phyloP scores from a whole-genome alignment of 1,284 basidiomycete species.

The Cryptococcus jaspeensis region DNA sequence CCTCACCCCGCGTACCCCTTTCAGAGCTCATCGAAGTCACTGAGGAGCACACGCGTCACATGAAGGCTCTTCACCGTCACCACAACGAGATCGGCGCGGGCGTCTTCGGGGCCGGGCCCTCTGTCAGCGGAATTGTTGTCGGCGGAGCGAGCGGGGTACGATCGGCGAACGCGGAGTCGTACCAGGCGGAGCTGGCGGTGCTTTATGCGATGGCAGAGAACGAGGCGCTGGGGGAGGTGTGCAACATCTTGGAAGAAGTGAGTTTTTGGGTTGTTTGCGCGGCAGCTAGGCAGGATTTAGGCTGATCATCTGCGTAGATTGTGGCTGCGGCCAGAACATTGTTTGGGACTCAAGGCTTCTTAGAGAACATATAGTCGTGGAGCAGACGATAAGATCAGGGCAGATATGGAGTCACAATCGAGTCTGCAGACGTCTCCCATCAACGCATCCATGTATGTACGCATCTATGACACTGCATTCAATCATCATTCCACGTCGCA shows the following conservation, averaged over 20 bases:
- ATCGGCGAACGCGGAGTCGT: slow-evolving; percentile 5
- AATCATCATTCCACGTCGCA: too few species aligned
- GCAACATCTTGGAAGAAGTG: slow-evolving; percentile 48
- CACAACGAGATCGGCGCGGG: background rate
- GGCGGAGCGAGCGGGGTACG: background rate
- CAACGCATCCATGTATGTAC: too few species aligned
- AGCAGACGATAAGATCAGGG: too few species aligned
- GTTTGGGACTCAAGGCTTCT: slow-evolving; percentile 46
- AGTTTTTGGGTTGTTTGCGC: slow-evolving; percentile 8
- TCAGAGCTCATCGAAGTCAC: slow-evolving; percentile 43
- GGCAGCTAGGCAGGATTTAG: background rate
- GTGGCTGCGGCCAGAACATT: slow-evolving; percentile 44
- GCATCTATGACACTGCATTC: too few species aligned
- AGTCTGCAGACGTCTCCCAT: too few species aligned
- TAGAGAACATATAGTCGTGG: slow-evolving; percentile 9
- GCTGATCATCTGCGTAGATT: slow-evolving; percentile 21
- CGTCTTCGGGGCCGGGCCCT: background rate
- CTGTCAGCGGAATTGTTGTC: background rate
- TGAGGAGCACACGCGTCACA: slow-evolving; percentile 38
- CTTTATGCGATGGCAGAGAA: slow-evolving; percentile 52
- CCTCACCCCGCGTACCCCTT: slow-evolving; percentile 50
- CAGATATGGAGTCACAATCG: too few species aligned
- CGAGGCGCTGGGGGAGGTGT: slow-evolving; percentile 47
- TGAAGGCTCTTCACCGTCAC: slow-evolving; percentile 3
- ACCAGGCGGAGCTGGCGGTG: slow-evolving; percentile 39